phyloP scores from a whole-genome alignment of 768 basidiomycete genomes.

The Crepidotus variabilis region DNA sequence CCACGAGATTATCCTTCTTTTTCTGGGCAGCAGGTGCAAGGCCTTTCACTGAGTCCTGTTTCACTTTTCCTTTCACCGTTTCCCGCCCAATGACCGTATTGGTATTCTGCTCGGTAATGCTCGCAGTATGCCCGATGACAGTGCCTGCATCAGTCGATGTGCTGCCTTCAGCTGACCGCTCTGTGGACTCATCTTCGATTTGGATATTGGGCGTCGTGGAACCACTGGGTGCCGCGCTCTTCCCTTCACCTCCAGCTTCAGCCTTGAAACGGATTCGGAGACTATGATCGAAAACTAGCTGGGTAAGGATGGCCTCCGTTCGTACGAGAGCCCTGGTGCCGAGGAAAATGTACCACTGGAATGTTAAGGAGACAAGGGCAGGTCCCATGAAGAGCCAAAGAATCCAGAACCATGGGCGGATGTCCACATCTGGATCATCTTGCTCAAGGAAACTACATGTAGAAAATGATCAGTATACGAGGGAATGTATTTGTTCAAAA shows the following conservation, averaged over 20 bases:
- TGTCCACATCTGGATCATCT: slow-evolving; percentile 27
- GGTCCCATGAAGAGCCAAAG: slow-evolving; percentile 47
- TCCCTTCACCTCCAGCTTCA: slow-evolving; percentile 15
- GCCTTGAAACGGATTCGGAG: slow-evolving; percentile 63
- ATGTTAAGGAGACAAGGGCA: slow-evolving; percentile 34
- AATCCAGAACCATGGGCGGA: slow-evolving; percentile 57
- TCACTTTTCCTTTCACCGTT: slow-evolving; percentile 1
- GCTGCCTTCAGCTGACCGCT: background rate
- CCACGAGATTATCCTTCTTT: slow-evolving; percentile 49
- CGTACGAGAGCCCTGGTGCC: slow-evolving; percentile 36
- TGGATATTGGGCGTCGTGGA: background rate
- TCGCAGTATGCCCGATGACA: background rate
- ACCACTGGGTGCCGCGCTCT: background rate
- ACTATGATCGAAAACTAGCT: slow-evolving; percentile 41
- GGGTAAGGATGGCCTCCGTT: slow-evolving; percentile 38
- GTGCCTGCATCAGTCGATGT: background rate
- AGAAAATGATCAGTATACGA: background rate
- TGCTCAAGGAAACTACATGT: background rate
- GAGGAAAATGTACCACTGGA: slow-evolving; percentile 55
- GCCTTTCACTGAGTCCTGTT: background rate
- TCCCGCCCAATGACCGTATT: slow-evolving; percentile 2
- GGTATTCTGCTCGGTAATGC: background rate
- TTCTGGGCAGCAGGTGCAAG: background rate
- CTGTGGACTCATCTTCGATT: too few relatives aligned
- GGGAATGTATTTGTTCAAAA: too few relatives aligned